These are phyloP conservation scores for Zychaea mexicana DNA, from an alignment of 371 early-diverging fungal genomes.

Conservation along the genomic window DNA sequence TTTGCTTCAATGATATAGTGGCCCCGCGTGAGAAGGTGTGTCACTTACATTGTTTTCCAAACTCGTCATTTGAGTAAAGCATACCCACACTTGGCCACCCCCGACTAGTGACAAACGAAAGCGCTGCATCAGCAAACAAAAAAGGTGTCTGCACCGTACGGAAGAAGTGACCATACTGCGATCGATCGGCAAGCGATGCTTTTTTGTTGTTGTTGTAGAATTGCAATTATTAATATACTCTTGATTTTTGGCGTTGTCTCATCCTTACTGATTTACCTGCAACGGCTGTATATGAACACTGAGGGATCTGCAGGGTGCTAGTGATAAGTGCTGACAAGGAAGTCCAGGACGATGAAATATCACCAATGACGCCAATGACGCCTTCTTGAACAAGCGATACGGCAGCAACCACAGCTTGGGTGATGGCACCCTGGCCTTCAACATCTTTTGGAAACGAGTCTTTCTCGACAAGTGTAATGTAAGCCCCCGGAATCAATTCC, in stretches of 20 bases:
- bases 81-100: constrained; percentile 56
- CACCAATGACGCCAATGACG: constrained; percentile 58
- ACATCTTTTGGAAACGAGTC: constrained; percentile 57
- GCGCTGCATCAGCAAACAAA: constrained; percentile 50
- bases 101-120: constrained; percentile 52
- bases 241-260: too few species aligned
- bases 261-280: constrained; percentile 29
- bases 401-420: constrained; percentile 55
- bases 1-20: neutral
- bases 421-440: constrained; percentile 45
- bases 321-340: constrained; percentile 58
- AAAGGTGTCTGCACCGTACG: constrained; percentile 57
- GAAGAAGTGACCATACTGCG: constrained; percentile 58
- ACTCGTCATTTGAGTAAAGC: constrained; percentile 52
- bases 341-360: constrained; percentile 63
- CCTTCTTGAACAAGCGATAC: constrained; percentile 58
- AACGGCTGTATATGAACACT: constrained; percentile 62
- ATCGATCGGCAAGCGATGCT: constrained; percentile 57
- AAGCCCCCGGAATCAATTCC: constrained; percentile 56
- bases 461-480: constrained; percentile 57
- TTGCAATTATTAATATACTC: neutral
- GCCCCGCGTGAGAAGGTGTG: too few species aligned
- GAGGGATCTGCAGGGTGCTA: constrained; percentile 58
- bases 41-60: constrained; percentile 53
- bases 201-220: neutral